Percentiles rank a stretch among this genome's conserved stretches.
Conservation (phyloP, 2,329 filamentous ascomycete species). For the Aureobasidium sp. region DNA sequence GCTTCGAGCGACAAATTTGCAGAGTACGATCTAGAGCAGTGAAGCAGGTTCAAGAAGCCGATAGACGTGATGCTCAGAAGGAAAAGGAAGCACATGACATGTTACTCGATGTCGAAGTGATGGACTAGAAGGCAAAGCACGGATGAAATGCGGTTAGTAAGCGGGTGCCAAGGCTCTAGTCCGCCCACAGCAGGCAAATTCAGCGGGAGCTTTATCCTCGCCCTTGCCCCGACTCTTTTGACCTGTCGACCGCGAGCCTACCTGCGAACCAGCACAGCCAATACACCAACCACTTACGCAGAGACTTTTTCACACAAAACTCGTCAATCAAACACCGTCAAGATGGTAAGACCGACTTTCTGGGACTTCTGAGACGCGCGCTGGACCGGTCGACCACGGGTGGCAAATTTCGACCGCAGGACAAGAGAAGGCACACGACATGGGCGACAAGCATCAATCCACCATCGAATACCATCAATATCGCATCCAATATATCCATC, state of each 20-base stretch:
- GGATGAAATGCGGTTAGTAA: constrained; percentile 5
- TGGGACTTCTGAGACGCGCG: constrained; percentile 2
- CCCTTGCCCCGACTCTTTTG: constrained; percentile 11
- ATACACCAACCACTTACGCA: constrained; percentile 12
- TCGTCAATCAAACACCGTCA: constrained; percentile 13
- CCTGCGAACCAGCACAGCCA: constrained; percentile 14
- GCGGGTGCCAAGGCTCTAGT: constrained; percentile 12
- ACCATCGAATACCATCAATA: not conserved
- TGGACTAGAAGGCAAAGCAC: not conserved
- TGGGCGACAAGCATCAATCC: constrained; percentile 6
- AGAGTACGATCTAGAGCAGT: not conserved
- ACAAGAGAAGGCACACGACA: constrained; percentile 11
- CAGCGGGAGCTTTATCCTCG: constrained; percentile 15
- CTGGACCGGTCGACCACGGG: constrained; percentile 4
- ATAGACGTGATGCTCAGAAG: not conserved
- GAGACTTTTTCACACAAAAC: constrained; percentile 8
- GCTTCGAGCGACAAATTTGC: not conserved
- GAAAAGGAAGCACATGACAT: constrained; percentile 9
- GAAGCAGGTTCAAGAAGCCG: not conserved
- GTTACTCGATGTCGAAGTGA: not conserved
- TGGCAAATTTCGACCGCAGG: constrained; percentile 1
- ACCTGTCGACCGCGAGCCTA: constrained; percentile 16
- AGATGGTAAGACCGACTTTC: constrained; percentile 11
- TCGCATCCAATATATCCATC: not conserved
- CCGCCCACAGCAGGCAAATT: constrained; percentile 14